A percentile compares a stretch with the other conserved stretches of the same genome.
These are phyloP conservation scores for Erythrophleum fordii DNA, from an alignment of 306 rosid genomes.

Conservation along the genomic window DNA sequence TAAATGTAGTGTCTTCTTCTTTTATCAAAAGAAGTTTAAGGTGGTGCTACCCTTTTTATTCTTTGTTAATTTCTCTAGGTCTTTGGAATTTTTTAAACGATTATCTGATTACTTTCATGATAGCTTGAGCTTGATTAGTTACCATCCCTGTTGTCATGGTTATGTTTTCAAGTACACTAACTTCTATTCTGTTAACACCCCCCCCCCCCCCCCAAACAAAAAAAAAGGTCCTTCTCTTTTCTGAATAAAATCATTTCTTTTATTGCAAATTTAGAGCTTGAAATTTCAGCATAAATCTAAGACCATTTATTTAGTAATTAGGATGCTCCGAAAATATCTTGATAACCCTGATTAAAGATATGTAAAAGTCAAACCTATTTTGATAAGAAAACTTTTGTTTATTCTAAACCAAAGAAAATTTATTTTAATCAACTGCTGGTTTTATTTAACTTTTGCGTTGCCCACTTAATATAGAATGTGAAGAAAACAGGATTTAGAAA, in stretches of 20 bases:
- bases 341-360: too few relatives aligned
- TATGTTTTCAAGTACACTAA: not conserved
- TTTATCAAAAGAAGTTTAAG: too few relatives aligned
- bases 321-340: not conserved
- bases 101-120: too few relatives aligned
- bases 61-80: not conserved
- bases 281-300: not conserved
- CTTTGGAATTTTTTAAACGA: too few relatives aligned
- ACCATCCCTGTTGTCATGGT: not conserved
- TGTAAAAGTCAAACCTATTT: not conserved
- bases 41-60: not conserved
- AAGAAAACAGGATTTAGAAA: constrained; percentile 3
- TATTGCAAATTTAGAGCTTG: not conserved
- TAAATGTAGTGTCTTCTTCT: too few relatives aligned
- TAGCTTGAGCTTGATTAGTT: not conserved
- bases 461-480: not conserved
- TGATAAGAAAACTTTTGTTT: not conserved
- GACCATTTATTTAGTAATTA: too few relatives aligned
- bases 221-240: not conserved
- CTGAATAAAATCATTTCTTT: not conserved
- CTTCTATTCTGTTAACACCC: not conserved
- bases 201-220: too few relatives aligned
- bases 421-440: not conserved
- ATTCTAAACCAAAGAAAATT: not conserved
- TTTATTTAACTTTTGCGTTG: not conserved